A percentile compares a stretch with the other conserved stretches of the same genome.
phyloP scores from a whole-genome alignment of 371 early-diverging fungal genomes.

The Mucor sp. region DNA sequence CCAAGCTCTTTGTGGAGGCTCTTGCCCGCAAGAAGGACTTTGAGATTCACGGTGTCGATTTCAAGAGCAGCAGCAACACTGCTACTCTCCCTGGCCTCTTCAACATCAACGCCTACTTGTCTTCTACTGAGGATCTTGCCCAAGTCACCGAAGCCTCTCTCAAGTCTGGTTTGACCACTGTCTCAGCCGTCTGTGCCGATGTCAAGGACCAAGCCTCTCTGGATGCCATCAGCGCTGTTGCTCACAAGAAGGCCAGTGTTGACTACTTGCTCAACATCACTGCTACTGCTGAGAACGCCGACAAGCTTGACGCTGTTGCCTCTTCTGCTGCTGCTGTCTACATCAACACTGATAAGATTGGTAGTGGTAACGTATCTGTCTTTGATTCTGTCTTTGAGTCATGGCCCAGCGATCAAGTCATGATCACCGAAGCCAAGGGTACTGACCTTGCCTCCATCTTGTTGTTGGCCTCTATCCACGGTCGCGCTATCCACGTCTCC shows the following conservation, averaged over 20 bases:
- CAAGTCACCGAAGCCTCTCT: slow-evolving; percentile 72
- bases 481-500: slow-evolving; percentile 86
- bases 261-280: slow-evolving; percentile 81
- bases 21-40: slow-evolving; percentile 76
- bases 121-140: slow-evolving; percentile 58
- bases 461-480: slow-evolving; percentile 81
- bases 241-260: slow-evolving; percentile 60
- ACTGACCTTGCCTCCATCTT: slow-evolving; percentile 88
- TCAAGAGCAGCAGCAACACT: slow-evolving; percentile 82
- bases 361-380: slow-evolving; percentile 55
- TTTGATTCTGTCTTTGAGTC: slow-evolving; percentile 66
- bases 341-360: slow-evolving; percentile 57
- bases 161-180: slow-evolving; percentile 84
- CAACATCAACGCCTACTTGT: slow-evolving; percentile 73
- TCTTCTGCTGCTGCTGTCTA: slow-evolving; percentile 62
- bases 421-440: slow-evolving; percentile 84
- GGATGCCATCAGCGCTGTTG: slow-evolving; percentile 54
- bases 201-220: slow-evolving; percentile 60
- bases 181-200: slow-evolving; percentile 60
- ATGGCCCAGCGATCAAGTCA: slow-evolving; percentile 75
- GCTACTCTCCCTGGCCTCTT: slow-evolving; percentile 88
- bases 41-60: slow-evolving; percentile 82
- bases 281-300: slow-evolving; percentile 66
- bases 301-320: slow-evolving; percentile 30
- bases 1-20: slow-evolving; percentile 96